Base-by-base conservation (phyloP, 2,329 filamentous ascomycete genomes). In the Pseudogymnoascus sp. region DNA sequence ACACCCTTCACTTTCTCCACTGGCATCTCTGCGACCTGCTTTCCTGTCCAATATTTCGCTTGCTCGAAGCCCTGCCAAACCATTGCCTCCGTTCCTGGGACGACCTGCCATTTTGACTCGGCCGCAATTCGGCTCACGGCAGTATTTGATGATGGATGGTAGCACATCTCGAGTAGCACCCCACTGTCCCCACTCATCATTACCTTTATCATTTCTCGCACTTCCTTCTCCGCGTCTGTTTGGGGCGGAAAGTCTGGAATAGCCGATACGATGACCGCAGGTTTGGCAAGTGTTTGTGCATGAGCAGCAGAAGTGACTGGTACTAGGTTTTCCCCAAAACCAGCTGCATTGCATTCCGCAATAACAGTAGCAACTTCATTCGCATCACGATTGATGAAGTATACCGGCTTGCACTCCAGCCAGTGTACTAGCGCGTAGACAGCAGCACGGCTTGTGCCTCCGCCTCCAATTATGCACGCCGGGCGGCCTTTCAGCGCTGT, bases 131-230 rank as follows among this genome's bases (percentile, higher is more conserved):
- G 79, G 0, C 82, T 86, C 57, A 92, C 81, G 66, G 81, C 78
- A 0, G 89, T 92, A 71, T 82, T 86, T 0, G 79, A 73, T 36
- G 47, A 77, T 0, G 89, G 89, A 71, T 92, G 89, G 72, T 92
- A 92, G 77, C 88, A 91, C 89, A 92, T 92, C 73, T 92, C 89
- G 63, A 92, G 72, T 61, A 92, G 82, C 9, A 84, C 84, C 6
- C 87, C 88, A 73, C 87, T 87, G 63, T 81, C 74, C 30, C 77
- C 70, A 1, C 58, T 66, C 58, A 79, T 63, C 62, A 79, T 74
- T 8, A 67, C 68, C 64, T 72, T 66, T 22, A 79, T 69, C 9
- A 69, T 65, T 14, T 57, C 61, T 20, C 89, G 77, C 3, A 87
- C 83, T 41, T 77, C 75, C 28, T 79, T 76, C 76, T 94, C 89